Evolutionary conservation across 2,329 filamentous ascomycete species (phyloP), one percentile per base, ranked within the genome.

Genomic region (Colletotrichum simmondsii): DNA sequence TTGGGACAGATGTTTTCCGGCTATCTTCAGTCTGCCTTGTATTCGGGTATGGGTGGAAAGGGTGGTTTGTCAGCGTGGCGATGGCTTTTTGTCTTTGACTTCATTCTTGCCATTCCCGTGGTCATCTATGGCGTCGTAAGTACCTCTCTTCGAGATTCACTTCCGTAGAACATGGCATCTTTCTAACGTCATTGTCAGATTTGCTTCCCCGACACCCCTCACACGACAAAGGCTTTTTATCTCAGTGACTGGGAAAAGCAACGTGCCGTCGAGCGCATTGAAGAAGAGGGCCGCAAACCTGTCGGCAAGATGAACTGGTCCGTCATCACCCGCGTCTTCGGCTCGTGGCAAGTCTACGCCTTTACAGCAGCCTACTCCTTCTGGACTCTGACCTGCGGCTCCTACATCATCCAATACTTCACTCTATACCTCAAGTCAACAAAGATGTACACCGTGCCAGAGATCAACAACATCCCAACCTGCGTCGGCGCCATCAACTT

Each of bases 201-300:
- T 8, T 81, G 80, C 56, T 81, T 81, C 54, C 85, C 85, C 0
- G 85, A 87, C 66, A 86, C 83, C 0, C 85, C 85, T 0, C 78
- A 84, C 65, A 83, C 78, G 1, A 85, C 83, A 0, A 78, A 75
- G 1, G 85, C 85, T 0, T 85, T 82, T 68, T 87, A 83, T 60
- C 77, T 87, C 26, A 84, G 78, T 79, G 82, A 83, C 0, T 80
- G 91, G 75, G 93, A 95, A 80, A 87, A 88, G 28, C 85, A 89
- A 68, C 87, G 92, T 52, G 91, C 94, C 74, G 85, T 88, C 16
- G 88, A 92, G 58, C 88, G 93, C 74, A 95, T 96, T 78, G 88
- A 93, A 75, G 88, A 91, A 65, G 84, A 85, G 56, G 84, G 83
- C 22, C 80, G 83, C 61, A 79, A 78, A 60, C 83, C 83, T 3